Conservation (phyloP, 2,329 filamentous ascomycete genomes). For the Xylaria sp. region DNA sequence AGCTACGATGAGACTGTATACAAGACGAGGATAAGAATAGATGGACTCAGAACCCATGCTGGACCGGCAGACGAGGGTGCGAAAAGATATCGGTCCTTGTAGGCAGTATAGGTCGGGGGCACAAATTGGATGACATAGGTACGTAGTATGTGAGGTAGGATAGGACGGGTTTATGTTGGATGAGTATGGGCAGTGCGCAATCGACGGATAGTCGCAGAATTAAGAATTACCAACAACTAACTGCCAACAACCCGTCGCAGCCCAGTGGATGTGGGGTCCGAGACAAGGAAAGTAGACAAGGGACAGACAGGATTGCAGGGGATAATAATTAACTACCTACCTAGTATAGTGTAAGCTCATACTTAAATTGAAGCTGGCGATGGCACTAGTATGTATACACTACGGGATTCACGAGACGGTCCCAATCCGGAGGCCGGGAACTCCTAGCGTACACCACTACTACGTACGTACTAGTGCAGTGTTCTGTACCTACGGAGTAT, state of each 20-base stretch:
- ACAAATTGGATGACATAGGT: too few relatives aligned
- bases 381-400: background rate
- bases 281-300: conserved; percentile 8
- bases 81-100: conserved; percentile 4
- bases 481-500: too few relatives aligned
- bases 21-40: conserved; percentile 20
- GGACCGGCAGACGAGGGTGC: conserved; percentile 4
- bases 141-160: conserved; percentile 11
- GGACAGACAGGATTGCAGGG: background rate
- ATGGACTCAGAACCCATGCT: conserved; percentile 21
- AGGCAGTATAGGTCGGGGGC: background rate
- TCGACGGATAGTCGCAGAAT: conserved; percentile 13
- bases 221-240: background rate
- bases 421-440: background rate
- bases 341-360: background rate
- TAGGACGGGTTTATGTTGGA: conserved; percentile 8
- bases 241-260: conserved; percentile 15
- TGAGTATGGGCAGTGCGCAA: conserved; percentile 13
- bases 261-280: conserved; percentile 1
- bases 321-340: background rate
- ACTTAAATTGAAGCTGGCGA: background rate
- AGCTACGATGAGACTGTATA: conserved; percentile 18
- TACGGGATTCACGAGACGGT: too few relatives aligned
- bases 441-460: background rate
- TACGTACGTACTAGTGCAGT: too few relatives aligned